Conservation (phyloP, 2,329 filamentous ascomycete species). For the Ophiostoma piceae region DNA sequence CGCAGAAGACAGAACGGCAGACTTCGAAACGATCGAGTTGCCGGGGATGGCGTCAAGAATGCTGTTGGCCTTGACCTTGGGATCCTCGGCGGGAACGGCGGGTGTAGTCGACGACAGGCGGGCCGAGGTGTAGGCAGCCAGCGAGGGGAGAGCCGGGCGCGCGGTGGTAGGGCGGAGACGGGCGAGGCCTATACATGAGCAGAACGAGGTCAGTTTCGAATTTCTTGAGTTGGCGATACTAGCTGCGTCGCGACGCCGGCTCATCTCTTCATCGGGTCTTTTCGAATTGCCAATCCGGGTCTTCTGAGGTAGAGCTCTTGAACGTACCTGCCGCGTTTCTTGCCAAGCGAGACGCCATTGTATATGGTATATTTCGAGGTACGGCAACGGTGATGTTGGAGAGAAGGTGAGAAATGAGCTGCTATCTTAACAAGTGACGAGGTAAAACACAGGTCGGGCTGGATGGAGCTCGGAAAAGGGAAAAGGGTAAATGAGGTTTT, state of each 20-base stretch:
- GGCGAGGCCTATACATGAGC: conserved; percentile 23
- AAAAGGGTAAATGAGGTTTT: conserved; percentile 42
- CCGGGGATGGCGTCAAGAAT: conserved; percentile 91
- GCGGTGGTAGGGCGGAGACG: conserved; percentile 26
- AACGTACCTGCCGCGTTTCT: conserved; percentile 86
- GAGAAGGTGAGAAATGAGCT: background rate
- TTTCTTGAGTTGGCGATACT: background rate
- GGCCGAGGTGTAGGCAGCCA: conserved; percentile 62
- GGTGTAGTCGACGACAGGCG: conserved; percentile 53
- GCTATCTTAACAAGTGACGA: conserved; percentile 37
- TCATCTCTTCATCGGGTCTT: conserved; percentile 4
- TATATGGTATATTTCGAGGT: conserved; percentile 47
- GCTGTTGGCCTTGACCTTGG: conserved; percentile 94
- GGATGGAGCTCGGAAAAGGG: conserved; percentile 27
- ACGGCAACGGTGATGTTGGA: background rate
- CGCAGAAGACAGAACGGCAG: conserved; percentile 88
- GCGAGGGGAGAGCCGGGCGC: conserved; percentile 22
- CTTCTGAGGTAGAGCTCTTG: background rate
- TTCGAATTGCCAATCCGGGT: conserved; percentile 7
- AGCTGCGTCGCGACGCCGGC: background rate
- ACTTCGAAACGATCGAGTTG: conserved; percentile 89
- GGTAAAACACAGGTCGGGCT: conserved; percentile 20
- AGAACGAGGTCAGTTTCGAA: background rate
- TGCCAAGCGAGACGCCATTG: conserved; percentile 97
- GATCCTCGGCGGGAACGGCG: conserved; percentile 74